phyloP scores from a whole-genome alignment of 345 rosid genomes.

The Microthlaspi erraticum region DNA sequence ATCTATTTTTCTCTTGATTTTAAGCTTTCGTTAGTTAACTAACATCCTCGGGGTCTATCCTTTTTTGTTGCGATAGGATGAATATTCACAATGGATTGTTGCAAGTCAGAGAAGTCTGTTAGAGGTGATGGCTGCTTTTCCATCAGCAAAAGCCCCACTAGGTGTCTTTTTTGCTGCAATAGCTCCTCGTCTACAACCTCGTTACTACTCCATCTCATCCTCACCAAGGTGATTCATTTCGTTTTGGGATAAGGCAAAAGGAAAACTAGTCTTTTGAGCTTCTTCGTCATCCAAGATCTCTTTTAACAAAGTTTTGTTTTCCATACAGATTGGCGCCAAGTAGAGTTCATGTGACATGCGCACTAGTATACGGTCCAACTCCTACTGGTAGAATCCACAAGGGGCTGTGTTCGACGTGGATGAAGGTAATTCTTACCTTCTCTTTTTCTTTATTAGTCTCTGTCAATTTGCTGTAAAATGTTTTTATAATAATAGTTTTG shows the following conservation, averaged over 20 bases:
- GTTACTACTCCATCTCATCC: slow-evolving; percentile 95
- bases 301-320: not conserved
- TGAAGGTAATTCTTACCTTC: slow-evolving; percentile 60
- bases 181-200: slow-evolving; percentile 87
- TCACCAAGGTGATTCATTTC: slow-evolving; percentile 69
- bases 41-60: not conserved
- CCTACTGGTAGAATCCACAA: slow-evolving; percentile 85
- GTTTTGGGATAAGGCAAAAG: slow-evolving; percentile 9
- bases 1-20: slow-evolving; percentile 3
- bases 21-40: slow-evolving; percentile 2
- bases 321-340: slow-evolving; percentile 62
- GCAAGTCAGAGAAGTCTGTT: slow-evolving; percentile 91
- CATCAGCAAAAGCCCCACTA: slow-evolving; percentile 86
- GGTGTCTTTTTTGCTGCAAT: slow-evolving; percentile 96
- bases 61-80: slow-evolving; percentile 57
- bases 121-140: slow-evolving; percentile 92
- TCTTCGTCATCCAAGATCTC: not conserved
- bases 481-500: slow-evolving; percentile 23
- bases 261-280: slow-evolving; percentile 1
- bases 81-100: slow-evolving; percentile 87
- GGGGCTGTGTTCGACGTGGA: slow-evolving; percentile 98
- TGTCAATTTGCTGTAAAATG: not conserved
- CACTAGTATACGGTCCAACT: slow-evolving; percentile 83
- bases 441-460: not conserved
- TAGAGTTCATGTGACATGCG: slow-evolving; percentile 92